Percentiles rank a stretch among this genome's conserved stretches.
phyloP scores from a whole-genome alignment of 805 yeast species.

The Zygosaccharomyces gambellarensis region DNA sequence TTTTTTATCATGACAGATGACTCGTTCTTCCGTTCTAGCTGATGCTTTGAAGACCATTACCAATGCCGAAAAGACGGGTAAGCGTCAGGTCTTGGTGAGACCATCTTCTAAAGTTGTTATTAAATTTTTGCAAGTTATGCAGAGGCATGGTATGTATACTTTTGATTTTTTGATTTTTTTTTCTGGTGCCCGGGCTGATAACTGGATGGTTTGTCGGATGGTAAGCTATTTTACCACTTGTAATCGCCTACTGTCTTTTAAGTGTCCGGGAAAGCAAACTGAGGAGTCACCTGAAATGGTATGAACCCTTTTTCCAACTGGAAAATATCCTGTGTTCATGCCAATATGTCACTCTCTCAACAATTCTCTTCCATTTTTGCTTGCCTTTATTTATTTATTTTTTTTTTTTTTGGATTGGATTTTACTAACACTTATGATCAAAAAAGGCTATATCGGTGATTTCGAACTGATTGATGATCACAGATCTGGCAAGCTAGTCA shows the following conservation, averaged over 20 bases:
- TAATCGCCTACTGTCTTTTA: slow-evolving; percentile 96
- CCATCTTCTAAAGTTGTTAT: slow-evolving; percentile 97
- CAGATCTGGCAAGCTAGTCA: slow-evolving; percentile 96
- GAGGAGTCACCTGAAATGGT: background rate
- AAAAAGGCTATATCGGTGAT: slow-evolving; percentile 79
- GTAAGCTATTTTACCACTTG: slow-evolving; percentile 22
- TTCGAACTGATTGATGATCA: slow-evolving; percentile 98
- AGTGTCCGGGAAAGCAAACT: slow-evolving; percentile 77
- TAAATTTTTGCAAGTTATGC: slow-evolving; percentile 94
- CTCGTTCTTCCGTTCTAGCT: slow-evolving; percentile 97
- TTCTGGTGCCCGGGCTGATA: slow-evolving; percentile 75
- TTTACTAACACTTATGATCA: slow-evolving; percentile 14
- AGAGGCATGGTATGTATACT: slow-evolving; percentile 70
- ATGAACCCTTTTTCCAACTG: background rate
- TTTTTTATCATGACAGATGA: slow-evolving; percentile 49
- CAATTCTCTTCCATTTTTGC: slow-evolving; percentile 31
- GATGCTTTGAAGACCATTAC: slow-evolving; percentile 96
- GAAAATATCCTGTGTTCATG: background rate
- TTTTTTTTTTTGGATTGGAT: background rate
- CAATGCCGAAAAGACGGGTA: slow-evolving; percentile 99
- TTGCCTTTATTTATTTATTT: background rate
- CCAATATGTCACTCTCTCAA: slow-evolving; percentile 42
- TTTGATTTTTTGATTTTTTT: background rate
- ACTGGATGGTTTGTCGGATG: slow-evolving; percentile 92
- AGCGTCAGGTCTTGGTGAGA: slow-evolving; percentile 96